These are phyloP conservation scores for Talaromyces piceae DNA, from an alignment of 2,329 filamentous ascomycete species.

Conservation along the genomic window DNA sequence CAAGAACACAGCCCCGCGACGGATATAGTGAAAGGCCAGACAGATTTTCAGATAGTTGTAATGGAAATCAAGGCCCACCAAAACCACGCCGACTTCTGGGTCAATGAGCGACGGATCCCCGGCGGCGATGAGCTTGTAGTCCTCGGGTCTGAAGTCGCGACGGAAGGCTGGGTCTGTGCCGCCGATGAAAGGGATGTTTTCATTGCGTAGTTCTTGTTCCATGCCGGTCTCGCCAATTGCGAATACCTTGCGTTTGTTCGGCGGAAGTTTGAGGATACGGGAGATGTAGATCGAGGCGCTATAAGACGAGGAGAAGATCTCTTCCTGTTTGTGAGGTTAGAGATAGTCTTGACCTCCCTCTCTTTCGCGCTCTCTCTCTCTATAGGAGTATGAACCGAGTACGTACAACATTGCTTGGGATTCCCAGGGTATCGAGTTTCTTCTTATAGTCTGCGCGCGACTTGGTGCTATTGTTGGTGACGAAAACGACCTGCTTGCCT, in stretches of 20 bases:
- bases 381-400: neutral
- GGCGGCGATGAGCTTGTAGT: constrained; percentile 68
- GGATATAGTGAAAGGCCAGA: constrained; percentile 78
- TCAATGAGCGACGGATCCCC: constrained; percentile 68
- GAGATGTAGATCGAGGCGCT: constrained; percentile 93
- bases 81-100: constrained; percentile 79
- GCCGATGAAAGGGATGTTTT: constrained; percentile 72
- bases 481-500: constrained; percentile 92
- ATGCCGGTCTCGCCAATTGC: constrained; percentile 88
- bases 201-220: constrained; percentile 75
- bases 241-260: constrained; percentile 84
- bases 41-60: constrained; percentile 90
- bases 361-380: neutral
- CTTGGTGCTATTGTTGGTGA: constrained; percentile 98
- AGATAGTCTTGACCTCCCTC: neutral
- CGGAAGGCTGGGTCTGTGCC: constrained; percentile 75
- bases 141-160: constrained; percentile 69
- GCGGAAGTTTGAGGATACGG: constrained; percentile 73
- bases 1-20: constrained; percentile 71
- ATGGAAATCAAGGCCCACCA: constrained; percentile 88
- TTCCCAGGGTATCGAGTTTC: constrained; percentile 76
- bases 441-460: constrained; percentile 86
- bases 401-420: constrained; percentile 60
- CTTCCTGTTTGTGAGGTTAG: constrained; percentile 50
- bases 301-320: constrained; percentile 95